Evolutionary conservation across 345 rosid genomes (phyloP).

Genomic region (Rhodamnia rubescens): DNA sequence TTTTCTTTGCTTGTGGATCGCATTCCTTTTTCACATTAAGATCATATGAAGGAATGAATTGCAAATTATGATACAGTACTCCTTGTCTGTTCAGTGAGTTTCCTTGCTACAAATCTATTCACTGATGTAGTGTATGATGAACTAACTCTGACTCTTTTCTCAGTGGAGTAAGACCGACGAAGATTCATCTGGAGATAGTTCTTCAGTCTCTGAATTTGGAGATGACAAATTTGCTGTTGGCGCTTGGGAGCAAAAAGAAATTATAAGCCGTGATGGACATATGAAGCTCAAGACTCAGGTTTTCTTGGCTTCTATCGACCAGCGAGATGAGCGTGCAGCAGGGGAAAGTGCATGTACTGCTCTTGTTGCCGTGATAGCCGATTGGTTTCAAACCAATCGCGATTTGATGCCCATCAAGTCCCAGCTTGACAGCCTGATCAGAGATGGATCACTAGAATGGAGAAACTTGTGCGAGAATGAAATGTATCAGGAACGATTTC

Average conservation of each 20-base stretch:
- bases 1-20: slow-evolving; percentile 11
- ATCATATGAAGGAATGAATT: no score
- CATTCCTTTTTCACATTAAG: not conserved
- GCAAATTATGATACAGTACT: not conserved
- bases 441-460: slow-evolving; percentile 93
- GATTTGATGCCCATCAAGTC: slow-evolving; percentile 76
- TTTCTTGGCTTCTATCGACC: slow-evolving; percentile 90
- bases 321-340: slow-evolving; percentile 78
- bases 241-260: slow-evolving; percentile 73
- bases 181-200: slow-evolving; percentile 36
- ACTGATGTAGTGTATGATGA: not conserved
- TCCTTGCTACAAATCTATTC: not conserved
- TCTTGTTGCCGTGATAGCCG: slow-evolving; percentile 79
- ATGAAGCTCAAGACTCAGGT: slow-evolving; percentile 66
- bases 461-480: slow-evolving; percentile 75
- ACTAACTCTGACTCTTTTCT: slow-evolving; percentile 4
- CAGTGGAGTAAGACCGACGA: slow-evolving; percentile 61
- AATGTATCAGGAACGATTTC: slow-evolving; percentile 53
- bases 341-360: slow-evolving; percentile 95
- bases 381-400: slow-evolving; percentile 77
- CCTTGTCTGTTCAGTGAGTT: not conserved
- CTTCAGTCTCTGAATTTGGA: slow-evolving; percentile 77
- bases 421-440: slow-evolving; percentile 70
- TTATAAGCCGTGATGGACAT: slow-evolving; percentile 74
- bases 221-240: slow-evolving; percentile 86